phyloP scores from a whole-genome alignment of 768 basidiomycete genomes.

The Termitomyces titanicus region DNA sequence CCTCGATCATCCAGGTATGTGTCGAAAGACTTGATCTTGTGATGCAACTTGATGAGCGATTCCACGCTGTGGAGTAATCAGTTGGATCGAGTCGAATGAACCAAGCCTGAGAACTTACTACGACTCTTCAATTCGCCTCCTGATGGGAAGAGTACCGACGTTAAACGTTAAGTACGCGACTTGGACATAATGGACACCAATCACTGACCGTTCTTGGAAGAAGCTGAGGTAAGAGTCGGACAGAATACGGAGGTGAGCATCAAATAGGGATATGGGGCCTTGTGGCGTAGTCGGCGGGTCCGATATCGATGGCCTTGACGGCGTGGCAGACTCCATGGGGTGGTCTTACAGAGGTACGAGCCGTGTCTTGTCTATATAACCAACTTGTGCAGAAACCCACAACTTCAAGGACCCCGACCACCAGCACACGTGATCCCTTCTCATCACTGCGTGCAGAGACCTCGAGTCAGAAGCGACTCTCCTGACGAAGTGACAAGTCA shows the following conservation, averaged over 20 bases:
- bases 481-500: too few species aligned
- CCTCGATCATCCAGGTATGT: conserved; percentile 67
- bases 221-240: conserved; percentile 78
- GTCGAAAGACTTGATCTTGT: conserved; percentile 69
- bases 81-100: not conserved
- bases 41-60: conserved; percentile 68
- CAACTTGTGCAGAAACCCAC: not conserved
- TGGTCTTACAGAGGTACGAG: conserved; percentile 6
- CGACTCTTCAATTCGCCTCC: conserved; percentile 79
- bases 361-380: too few species aligned
- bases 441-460: too few species aligned
- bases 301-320: conserved; percentile 38
- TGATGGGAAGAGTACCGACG: conserved; percentile 35
- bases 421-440: conserved; percentile 3
- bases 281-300: conserved; percentile 29
- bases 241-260: conserved; percentile 63
- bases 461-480: too few species aligned
- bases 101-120: conserved; percentile 52
- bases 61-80: conserved; percentile 52
- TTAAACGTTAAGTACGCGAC: conserved; percentile 16
- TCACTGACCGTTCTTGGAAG: conserved; percentile 76
- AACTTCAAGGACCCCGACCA: conserved; percentile 9
- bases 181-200: conserved; percentile 6
- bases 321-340: conserved; percentile 31
- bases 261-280: conserved; percentile 70